A percentile compares a stretch with the other conserved stretches of the same genome.
Evolutionary conservation across 768 basidiomycete genomes (phyloP).

Genomic region (Crucibulum laeve): DNA sequence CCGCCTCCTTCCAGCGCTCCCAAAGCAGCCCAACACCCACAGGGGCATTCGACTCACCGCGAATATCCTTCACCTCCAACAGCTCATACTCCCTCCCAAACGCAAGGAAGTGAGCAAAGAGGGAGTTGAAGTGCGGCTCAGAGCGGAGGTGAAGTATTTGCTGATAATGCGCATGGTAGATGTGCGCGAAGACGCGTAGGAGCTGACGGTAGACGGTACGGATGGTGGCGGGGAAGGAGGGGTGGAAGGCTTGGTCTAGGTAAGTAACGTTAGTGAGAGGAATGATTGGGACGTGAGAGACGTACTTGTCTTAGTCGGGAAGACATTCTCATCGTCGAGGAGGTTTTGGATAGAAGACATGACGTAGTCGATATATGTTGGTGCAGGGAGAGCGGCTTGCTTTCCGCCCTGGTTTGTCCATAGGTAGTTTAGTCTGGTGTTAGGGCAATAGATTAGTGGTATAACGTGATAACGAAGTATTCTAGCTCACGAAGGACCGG

Average conservation of each 20-base stretch:
- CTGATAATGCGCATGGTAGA: slow-evolving; percentile 92
- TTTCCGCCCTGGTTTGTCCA: slow-evolving; percentile 94
- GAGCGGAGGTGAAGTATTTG: slow-evolving; percentile 90
- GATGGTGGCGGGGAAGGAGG: slow-evolving; percentile 82
- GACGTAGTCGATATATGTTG: slow-evolving; percentile 96
- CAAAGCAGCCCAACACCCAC: slow-evolving; percentile 78
- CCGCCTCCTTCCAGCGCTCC: slow-evolving; percentile 90
- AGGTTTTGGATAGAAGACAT: slow-evolving; percentile 96
- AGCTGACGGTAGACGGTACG: slow-evolving; percentile 97
- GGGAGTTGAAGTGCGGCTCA: slow-evolving; percentile 94
- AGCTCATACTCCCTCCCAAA: slow-evolving; percentile 94
- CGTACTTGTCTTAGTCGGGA: slow-evolving; percentile 93
- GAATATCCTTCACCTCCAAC: slow-evolving; percentile 85
- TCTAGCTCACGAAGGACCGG: slow-evolving; percentile 68
- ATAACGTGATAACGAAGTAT: not conserved
- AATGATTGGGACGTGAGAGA: slow-evolving; percentile 5
- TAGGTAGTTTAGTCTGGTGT: slow-evolving; percentile 77
- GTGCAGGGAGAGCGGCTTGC: slow-evolving; percentile 82
- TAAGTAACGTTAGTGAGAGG: not conserved
- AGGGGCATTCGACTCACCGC: slow-evolving; percentile 52
- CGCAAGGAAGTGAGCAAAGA: slow-evolving; percentile 96
- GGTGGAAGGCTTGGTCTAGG: slow-evolving; percentile 81
- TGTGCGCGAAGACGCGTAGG: slow-evolving; percentile 93
- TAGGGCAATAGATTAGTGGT: slow-evolving; percentile 2
- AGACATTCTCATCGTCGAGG: slow-evolving; percentile 89